A percentile compares a stretch with the other conserved stretches of the same genome.
These are phyloP conservation scores for Sarocladium kiliense DNA, from an alignment of 2,329 filamentous ascomycete species.

Conservation along the genomic window DNA sequence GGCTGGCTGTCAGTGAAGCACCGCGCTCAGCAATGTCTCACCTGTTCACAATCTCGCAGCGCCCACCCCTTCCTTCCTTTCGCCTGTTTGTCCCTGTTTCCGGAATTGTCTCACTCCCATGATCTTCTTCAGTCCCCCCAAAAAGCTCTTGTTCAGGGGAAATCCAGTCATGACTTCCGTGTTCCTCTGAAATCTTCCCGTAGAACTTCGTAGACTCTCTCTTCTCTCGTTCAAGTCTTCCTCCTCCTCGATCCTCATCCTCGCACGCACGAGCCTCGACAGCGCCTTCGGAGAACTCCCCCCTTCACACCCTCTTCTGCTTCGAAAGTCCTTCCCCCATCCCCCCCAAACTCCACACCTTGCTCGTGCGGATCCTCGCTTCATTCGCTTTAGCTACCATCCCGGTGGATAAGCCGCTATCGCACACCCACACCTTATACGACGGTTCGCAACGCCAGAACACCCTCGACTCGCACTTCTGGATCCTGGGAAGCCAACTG, in stretches of 20 bases:
- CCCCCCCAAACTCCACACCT: background rate
- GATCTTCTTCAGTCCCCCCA: background rate
- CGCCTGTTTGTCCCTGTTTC: conserved; percentile 6
- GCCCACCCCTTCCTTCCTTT: background rate
- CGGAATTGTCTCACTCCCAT: conserved; percentile 2
- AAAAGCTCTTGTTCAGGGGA: background rate
- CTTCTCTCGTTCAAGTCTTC: background rate
- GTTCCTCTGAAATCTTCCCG: background rate
- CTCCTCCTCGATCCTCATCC: background rate
- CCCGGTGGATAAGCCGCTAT: background rate
- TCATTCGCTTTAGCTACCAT: background rate
- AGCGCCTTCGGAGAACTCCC: background rate
- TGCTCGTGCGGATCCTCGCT: conserved; percentile 4
- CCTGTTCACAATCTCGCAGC: background rate
- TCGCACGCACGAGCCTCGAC: background rate
- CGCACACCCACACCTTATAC: background rate
- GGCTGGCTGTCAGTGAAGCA: background rate
- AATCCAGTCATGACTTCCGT: background rate
- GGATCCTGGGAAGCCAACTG: background rate
- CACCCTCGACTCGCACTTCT: background rate
- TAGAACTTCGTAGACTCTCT: too few species aligned
- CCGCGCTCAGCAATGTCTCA: background rate
- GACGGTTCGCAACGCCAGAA: background rate
- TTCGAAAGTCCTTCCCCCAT: background rate
- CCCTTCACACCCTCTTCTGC: conserved; percentile 7